Evolutionary conservation across 768 basidiomycete species (phyloP), one percentile per base, ranked within the genome.

Genomic region (Macrolepiota albuminosa): DNA sequence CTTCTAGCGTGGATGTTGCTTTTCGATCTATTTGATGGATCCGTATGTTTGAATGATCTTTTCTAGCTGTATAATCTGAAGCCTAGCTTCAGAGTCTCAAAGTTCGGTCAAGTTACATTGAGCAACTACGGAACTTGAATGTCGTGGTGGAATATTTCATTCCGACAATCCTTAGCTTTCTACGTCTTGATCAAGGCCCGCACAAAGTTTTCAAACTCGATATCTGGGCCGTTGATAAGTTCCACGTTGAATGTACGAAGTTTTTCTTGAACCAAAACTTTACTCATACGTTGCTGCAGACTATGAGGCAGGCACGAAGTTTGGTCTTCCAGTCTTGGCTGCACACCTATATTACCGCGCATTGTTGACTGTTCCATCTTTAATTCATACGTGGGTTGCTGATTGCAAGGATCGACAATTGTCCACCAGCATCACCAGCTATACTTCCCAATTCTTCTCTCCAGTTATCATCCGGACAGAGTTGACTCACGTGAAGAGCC

Each of bases 321-420:
- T 84, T 59, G 80, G 84, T 61, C 73, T 88, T 42, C 81, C 78
- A 9, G 76, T 95, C 5, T 75, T 98, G 6, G 85, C 91, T 4
- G 92, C 93, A 0, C 92, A 98, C 64, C 78, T 96, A 14, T 97
- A 91, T 72, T 95, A 95, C 70, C 89, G 92, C 31, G 84, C 93
- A 1, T 81, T 98, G 13, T 80, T 90, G 9, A 84, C 85, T 9
- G 81, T 96, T 16, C 94, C 97, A 0, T 89, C 93, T 0, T 80
- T 96, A 37, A 84, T 98, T 54, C 85, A 94, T 49, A 77, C 79
- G 11, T 98, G 93, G 91, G 86, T 95, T 48, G 79, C 86, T 43
- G 89, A 89, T 42, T 90, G 90, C 73, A 94, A 92, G 65, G 95
- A 98, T 71, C 88, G 91, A 13, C 91, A 94, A 67, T 80, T 98